Evolutionary conservation across 257 asterid species (phyloP).

Genomic region (Solanum pennellii): DNA sequence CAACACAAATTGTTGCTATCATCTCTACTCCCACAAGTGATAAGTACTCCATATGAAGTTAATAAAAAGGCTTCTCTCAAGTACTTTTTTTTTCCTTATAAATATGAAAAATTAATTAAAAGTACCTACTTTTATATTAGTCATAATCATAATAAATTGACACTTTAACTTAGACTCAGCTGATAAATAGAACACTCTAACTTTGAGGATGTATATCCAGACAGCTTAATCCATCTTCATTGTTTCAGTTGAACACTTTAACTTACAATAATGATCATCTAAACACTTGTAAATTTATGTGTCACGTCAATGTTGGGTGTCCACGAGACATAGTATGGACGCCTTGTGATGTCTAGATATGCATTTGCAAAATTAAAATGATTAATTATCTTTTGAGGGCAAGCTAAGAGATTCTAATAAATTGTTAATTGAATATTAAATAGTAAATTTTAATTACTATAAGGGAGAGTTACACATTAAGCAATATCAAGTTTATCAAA

Average conservation of each 20-base stretch:
- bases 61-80: not conserved
- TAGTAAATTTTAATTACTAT: no score
- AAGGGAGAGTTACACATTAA: no score
- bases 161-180: no score
- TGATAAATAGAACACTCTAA: not conserved
- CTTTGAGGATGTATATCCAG: not conserved
- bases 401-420: not conserved
- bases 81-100: not conserved
- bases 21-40: not conserved
- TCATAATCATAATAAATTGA: no score
- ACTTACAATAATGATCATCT: no score
- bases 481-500: no score
- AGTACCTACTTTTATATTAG: not conserved
- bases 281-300: not conserved
- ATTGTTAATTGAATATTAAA: no score
- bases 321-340: not conserved
- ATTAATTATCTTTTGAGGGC: not conserved
- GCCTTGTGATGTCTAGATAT: not conserved
- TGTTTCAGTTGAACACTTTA: not conserved
- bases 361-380: not conserved
- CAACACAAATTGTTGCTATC: not conserved
- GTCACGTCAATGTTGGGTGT: no score
- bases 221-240: no score
- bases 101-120: not conserved
- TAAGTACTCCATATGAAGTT: conserved; percentile 7